These are phyloP conservation scores for Melanogaster broomeanus DNA, from an alignment of 768 basidiomycete species.

Conservation along the genomic window DNA sequence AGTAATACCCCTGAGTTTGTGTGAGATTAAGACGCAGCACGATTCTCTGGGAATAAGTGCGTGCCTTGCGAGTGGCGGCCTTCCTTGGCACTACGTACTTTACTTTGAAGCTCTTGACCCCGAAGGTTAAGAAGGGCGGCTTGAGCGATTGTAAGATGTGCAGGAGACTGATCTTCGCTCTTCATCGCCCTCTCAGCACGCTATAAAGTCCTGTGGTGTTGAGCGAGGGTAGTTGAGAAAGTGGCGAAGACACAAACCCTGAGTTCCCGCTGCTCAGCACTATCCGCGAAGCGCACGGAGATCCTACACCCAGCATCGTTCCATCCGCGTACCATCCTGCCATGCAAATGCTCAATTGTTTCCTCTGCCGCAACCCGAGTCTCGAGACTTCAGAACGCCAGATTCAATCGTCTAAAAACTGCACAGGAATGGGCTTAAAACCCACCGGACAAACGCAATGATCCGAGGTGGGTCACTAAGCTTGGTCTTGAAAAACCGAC, in stretches of 20 bases:
- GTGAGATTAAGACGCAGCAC: conserved; percentile 1
- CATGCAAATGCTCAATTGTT: conserved; percentile 75
- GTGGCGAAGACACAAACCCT: conserved; percentile 47
- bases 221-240: not conserved
- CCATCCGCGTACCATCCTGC: conserved; percentile 79
- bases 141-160: conserved; percentile 73
- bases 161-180: conserved; percentile 64
- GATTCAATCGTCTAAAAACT: not conserved
- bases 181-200: conserved; percentile 59
- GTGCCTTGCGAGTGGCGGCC: conserved; percentile 9
- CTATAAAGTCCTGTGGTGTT: conserved; percentile 35
- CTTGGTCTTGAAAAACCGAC: conserved; percentile 78
- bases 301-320: conserved; percentile 76
- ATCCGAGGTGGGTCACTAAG: conserved; percentile 75
- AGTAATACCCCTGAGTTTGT: conserved; percentile 8
- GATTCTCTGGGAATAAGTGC: conserved; percentile 3
- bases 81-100: conserved; percentile 2
- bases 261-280: conserved; percentile 73
- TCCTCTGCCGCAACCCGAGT: conserved; percentile 73
- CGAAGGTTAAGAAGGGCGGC: conserved; percentile 75
- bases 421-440: not conserved
- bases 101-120: conserved; percentile 53
- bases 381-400: conserved; percentile 53
- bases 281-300: conserved; percentile 80
- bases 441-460: conserved; percentile 80